Evolutionary conservation across 2,329 filamentous ascomycete genomes (phyloP).

Genomic region (Pseudogymnoascus sp.): DNA sequence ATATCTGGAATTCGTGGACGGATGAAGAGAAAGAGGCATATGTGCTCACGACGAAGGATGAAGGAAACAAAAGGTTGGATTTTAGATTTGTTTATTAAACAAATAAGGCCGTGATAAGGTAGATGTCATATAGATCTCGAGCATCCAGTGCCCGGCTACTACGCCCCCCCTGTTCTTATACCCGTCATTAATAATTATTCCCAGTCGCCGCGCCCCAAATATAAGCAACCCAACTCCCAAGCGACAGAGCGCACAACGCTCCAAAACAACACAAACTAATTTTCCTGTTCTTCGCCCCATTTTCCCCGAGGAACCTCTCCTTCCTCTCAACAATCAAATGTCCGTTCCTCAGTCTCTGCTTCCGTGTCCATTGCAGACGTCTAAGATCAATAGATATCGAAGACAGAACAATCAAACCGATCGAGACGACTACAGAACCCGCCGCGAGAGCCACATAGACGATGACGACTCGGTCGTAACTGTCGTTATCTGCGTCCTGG

Average conservation of each 20-base stretch:
- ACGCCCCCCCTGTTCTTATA: neutral
- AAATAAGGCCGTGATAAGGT: neutral
- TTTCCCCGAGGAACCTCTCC: conserved; percentile 34
- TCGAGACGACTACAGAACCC: conserved; percentile 40
- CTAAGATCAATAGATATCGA: conserved; percentile 38
- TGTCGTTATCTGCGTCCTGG: conserved; percentile 51
- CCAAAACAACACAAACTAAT: conserved; percentile 40
- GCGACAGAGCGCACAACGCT: conserved; percentile 38
- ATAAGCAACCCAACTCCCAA: conserved; percentile 50
- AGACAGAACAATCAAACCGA: conserved; percentile 34
- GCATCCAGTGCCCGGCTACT: neutral
- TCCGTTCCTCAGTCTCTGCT: conserved; percentile 42
- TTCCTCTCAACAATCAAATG: conserved; percentile 38
- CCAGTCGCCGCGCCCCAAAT: conserved; percentile 55
- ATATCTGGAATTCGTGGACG: conserved; percentile 38
- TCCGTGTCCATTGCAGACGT: conserved; percentile 52
- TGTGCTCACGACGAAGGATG: conserved; percentile 35
- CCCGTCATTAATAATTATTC: conserved; percentile 31
- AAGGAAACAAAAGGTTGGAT: conserved; percentile 35
- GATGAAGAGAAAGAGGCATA: conserved; percentile 41
- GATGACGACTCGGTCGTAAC: conserved; percentile 48
- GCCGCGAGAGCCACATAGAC: conserved; percentile 50
- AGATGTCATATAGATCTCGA: neutral
- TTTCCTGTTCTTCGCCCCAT: conserved; percentile 33
- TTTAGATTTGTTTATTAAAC: conserved; percentile 28